phyloP scores from a whole-genome alignment of 2,329 filamentous ascomycete genomes.

The Penicillium italicum region DNA sequence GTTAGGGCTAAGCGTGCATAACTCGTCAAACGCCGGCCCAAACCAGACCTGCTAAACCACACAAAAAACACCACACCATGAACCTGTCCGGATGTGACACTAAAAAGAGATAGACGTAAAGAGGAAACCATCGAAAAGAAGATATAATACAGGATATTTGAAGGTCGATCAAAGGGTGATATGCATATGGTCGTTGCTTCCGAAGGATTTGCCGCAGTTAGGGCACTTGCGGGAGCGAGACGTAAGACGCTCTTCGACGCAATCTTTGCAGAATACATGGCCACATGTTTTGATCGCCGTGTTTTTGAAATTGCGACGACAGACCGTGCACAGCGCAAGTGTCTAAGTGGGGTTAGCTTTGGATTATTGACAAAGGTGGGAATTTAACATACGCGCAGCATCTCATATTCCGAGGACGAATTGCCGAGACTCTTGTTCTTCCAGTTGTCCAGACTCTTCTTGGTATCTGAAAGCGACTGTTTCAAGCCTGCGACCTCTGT shows the following conservation, averaged over 20 bases:
- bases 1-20: constrained; percentile 11
- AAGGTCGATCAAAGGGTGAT: constrained; percentile 43
- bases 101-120: constrained; percentile 17
- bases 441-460: constrained; percentile 81
- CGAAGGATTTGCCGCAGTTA: constrained; percentile 87
- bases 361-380: neutral
- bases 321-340: constrained; percentile 85
- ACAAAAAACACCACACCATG: constrained; percentile 37
- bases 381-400: constrained; percentile 68
- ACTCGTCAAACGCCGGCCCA: constrained; percentile 33
- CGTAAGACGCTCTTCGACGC: constrained; percentile 81
- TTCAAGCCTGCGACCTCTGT: constrained; percentile 76
- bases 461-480: constrained; percentile 69
- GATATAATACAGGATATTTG: constrained; percentile 35
- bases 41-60: constrained; percentile 32
- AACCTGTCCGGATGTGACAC: constrained; percentile 28
- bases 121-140: constrained; percentile 16
- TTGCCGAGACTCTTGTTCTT: constrained; percentile 78
- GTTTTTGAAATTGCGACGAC: constrained; percentile 89
- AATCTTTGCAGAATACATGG: constrained; percentile 87
- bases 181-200: constrained; percentile 81
- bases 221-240: constrained; percentile 95
- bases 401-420: constrained; percentile 76
- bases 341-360: constrained; percentile 46
- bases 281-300: constrained; percentile 91